Evolutionary conservation across 2,329 filamentous ascomycete species (phyloP).

Genomic region (Helotiales sp.): DNA sequence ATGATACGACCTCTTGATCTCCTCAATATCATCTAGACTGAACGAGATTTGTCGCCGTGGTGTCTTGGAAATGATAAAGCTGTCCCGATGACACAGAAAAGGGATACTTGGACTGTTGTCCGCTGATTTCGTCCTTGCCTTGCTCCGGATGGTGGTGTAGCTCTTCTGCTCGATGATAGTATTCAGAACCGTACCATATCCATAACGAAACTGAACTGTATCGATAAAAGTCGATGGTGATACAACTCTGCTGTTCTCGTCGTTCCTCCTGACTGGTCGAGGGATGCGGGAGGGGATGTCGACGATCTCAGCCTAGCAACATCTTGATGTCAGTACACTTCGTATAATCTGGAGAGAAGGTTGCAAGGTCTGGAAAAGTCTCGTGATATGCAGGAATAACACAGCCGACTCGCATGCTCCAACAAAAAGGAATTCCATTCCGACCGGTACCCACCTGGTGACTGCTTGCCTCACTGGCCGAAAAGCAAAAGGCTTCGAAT

Average conservation of each 20-base stretch:
- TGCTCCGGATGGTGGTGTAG: conserved; percentile 43
- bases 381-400: background rate
- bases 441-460: conserved; percentile 18
- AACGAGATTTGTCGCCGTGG: conserved; percentile 45
- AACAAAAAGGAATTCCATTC: background rate
- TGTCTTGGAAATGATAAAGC: conserved; percentile 36
- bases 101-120: conserved; percentile 36
- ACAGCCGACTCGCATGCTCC: background rate
- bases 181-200: conserved; percentile 47
- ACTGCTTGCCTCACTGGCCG: conserved; percentile 40
- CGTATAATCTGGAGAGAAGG: too few relatives aligned
- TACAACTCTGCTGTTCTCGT: conserved; percentile 26
- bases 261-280: conserved; percentile 19
- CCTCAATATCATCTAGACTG: conserved; percentile 43
- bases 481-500: conserved; percentile 46
- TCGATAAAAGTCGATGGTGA: conserved; percentile 13
- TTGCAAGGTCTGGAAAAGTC: background rate
- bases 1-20: conserved; percentile 42
- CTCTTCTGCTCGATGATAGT: conserved; percentile 51
- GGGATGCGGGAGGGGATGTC: conserved; percentile 22
- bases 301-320: conserved; percentile 20
- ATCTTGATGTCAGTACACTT: background rate
- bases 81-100: conserved; percentile 40
- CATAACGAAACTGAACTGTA: conserved; percentile 45
- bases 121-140: conserved; percentile 36